Evolutionary conservation across 768 basidiomycete genomes (phyloP).

Genomic region (Mrakia gelida): DNA sequence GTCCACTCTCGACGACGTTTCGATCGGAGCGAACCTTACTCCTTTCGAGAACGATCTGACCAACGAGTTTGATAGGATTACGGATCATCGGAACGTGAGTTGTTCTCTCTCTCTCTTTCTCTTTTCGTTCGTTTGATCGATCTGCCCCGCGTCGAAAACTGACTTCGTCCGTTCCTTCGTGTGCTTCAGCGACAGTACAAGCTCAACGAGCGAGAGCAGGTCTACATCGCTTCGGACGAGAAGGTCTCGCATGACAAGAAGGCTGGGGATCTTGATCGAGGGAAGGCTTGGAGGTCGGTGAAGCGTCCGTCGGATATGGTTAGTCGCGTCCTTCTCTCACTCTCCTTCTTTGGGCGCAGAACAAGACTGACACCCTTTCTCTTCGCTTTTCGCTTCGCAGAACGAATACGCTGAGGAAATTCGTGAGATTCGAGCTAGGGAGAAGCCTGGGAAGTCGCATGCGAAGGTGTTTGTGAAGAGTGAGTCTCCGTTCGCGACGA

Average conservation of each 20-base stretch:
- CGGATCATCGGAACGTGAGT: conserved; percentile 1
- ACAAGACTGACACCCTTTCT: neutral
- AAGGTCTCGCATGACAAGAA: conserved; percentile 64
- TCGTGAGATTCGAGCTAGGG: conserved; percentile 68
- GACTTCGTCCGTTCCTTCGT: neutral
- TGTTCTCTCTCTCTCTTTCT: neutral
- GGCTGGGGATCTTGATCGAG: conserved; percentile 74
- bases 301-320: conserved; percentile 94
- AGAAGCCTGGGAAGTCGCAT: conserved; percentile 70
- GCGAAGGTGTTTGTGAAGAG: conserved; percentile 96
- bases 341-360: neutral
- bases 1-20: conserved; percentile 8
- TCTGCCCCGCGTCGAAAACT: too few relatives aligned
- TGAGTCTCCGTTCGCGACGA: conserved; percentile 42
- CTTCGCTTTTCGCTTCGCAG: conserved; percentile 49
- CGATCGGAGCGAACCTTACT: neutral
- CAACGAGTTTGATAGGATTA: conserved; percentile 24
- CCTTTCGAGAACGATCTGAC: conserved; percentile 8
- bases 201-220: conserved; percentile 68
- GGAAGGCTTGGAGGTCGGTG: conserved; percentile 79
- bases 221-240: conserved; percentile 73
- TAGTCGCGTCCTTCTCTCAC: conserved; percentile 34
- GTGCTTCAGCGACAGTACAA: conserved; percentile 62
- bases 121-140: neutral
- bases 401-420: conserved; percentile 93